Conservation (phyloP, 345 rosid species). For the Brassica cretica region DNA sequence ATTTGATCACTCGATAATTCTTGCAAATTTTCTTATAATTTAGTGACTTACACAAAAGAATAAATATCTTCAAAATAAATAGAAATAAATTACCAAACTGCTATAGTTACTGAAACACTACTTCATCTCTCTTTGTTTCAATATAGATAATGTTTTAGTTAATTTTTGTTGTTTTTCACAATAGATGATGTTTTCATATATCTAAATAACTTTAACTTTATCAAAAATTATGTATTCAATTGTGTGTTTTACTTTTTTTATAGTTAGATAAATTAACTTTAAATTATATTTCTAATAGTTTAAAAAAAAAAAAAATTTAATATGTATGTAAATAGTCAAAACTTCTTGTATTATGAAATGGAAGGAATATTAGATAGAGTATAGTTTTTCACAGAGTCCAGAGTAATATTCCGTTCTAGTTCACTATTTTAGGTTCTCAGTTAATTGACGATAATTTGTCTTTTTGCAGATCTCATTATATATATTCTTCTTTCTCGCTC, state of each 20-base stretch:
- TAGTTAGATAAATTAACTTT: too few relatives aligned
- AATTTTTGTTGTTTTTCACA: too few relatives aligned
- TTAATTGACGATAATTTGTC: slow-evolving; percentile 29
- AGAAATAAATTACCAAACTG: background rate
- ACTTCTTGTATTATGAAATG: too few relatives aligned
- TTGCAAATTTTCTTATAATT: background rate
- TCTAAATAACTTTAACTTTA: too few relatives aligned
- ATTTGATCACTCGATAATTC: background rate
- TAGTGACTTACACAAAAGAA: background rate
- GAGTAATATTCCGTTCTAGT: background rate
- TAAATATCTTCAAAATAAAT: background rate
- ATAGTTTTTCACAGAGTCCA: slow-evolving; percentile 1
- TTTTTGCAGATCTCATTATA: slow-evolving; percentile 22
- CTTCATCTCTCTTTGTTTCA: too few relatives aligned
- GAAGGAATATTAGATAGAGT: background rate
- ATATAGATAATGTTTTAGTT: too few relatives aligned
- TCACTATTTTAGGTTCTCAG: slow-evolving; percentile 26
- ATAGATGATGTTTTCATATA: too few relatives aligned
- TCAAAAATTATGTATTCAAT: too few relatives aligned
- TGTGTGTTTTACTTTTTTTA: too few relatives aligned
- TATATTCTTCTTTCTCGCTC: slow-evolving; percentile 23
- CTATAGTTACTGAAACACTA: background rate
- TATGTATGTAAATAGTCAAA: too few relatives aligned
- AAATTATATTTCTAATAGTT: too few relatives aligned
- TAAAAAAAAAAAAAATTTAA: too few relatives aligned